Evolutionary conservation across 176 grass and related monocot genomes (phyloP), one percentile per base, ranked within the genome.

Genomic region (Microstegium vimineum): DNA sequence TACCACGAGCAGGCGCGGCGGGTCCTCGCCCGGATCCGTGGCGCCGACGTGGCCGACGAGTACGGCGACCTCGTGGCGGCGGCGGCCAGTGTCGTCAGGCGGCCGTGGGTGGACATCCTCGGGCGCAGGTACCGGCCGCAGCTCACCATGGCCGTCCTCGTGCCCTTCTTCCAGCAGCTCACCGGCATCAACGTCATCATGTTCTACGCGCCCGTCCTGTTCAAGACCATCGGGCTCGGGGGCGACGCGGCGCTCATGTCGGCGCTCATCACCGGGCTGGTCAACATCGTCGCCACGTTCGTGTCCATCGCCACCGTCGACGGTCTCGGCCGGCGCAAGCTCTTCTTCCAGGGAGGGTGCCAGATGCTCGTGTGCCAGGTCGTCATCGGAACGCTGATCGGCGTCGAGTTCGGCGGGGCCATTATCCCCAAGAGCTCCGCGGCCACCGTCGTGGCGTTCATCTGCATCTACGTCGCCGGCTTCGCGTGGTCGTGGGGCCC

Each of bases 111-210:
- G 22, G 41, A 63, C 67, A 47, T 86, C 82, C 26, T 84, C 17
- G 12, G 40, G 46, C 73, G 62, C 34, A 36, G 47, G 82, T 40
- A 84, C 62, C 73, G 73, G 7, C 62, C 73, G 30, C 82, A 84
- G 34, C 62, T 76, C 4, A 31, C 72, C 25, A 17, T 84, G 82
- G 82, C 71, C 2, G 33, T 84, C 4, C 12, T 65, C 30, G 5
- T 89, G 14, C 87, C 87, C 51, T 89, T 89, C 76, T 89, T 89
- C 76, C 74, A 90, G 68, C 74, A 90, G 80, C 40, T 90, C 61
- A 90, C 84, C 2, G 88, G 84, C n/a, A 90, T 90, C 84, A 90
- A 90, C 84, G 83, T 79, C 60, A 82, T 90, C 68, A 90, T 90
- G 88, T 90, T 90, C 88, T 90, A 86, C 79, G 84, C 88, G 69